These are phyloP conservation scores for Suillus plorans DNA, from an alignment of 768 basidiomycete species.

Conservation along the genomic window DNA sequence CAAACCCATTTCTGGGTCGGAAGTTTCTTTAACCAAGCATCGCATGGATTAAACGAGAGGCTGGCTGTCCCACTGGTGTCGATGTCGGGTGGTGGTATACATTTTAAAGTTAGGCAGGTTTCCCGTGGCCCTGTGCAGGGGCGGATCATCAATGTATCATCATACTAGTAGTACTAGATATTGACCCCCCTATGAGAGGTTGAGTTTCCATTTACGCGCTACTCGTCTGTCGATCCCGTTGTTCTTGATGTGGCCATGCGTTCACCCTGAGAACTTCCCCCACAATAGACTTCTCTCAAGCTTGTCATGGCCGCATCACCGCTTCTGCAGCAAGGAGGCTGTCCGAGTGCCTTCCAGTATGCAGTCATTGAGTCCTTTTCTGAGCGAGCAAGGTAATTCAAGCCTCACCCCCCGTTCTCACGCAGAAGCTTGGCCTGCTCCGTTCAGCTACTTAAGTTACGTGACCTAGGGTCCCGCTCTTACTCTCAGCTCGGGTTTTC, in stretches of 20 bases:
- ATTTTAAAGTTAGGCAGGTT: too few species aligned
- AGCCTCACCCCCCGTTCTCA: constrained; percentile 23
- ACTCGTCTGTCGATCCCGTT: constrained; percentile 2
- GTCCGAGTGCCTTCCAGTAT: background rate
- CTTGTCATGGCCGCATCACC: background rate
- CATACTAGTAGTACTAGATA: background rate
- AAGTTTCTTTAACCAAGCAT: too few species aligned
- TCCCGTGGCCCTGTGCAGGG: too few species aligned
- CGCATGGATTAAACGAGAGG: too few species aligned
- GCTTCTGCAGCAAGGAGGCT: background rate
- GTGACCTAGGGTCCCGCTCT: constrained; percentile 22
- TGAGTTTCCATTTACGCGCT: constrained; percentile 1
- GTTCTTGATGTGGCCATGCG: background rate
- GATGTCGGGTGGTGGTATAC: too few species aligned
- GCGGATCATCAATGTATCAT: too few species aligned
- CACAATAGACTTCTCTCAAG: constrained; percentile 2
- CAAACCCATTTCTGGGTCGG: too few species aligned
- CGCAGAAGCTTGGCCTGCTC: constrained; percentile 19
- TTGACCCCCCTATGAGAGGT: background rate
- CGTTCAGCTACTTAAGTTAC: constrained; percentile 16
- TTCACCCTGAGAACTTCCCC: constrained; percentile 2
- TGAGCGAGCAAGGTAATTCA: constrained; percentile 3
- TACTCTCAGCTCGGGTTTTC: constrained; percentile 8
- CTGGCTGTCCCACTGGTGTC: too few species aligned
- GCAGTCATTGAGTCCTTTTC: background rate